Percentiles rank a stretch among this genome's conserved stretches.
These are phyloP conservation scores for Myriosclerotinia scirpicola DNA, from an alignment of 2,329 filamentous ascomycete genomes.

Conservation along the genomic window DNA sequence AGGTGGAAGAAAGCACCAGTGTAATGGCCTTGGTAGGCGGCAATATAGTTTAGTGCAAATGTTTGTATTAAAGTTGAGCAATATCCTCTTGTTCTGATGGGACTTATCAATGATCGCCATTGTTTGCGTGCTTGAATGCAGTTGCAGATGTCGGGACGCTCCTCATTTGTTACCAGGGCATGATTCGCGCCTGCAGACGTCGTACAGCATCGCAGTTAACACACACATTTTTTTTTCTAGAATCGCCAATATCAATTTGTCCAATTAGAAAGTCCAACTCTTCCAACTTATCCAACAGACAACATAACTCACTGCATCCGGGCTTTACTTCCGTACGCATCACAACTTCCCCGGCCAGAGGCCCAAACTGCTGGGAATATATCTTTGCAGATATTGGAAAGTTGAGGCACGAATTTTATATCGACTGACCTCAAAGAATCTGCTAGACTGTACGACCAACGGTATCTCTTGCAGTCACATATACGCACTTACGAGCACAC, in stretches of 20 bases:
- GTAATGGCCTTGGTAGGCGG: constrained; percentile 16
- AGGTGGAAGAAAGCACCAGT: constrained; percentile 9
- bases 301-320: constrained; percentile 17
- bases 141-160: constrained; percentile 26
- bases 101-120: constrained; percentile 22
- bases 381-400: constrained; percentile 17
- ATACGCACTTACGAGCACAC: constrained; percentile 15
- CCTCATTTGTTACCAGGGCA: constrained; percentile 24
- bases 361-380: constrained; percentile 21
- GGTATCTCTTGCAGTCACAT: constrained; percentile 21
- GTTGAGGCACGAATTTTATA: constrained; percentile 18
- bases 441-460: constrained; percentile 23
- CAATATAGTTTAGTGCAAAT: constrained; percentile 18
- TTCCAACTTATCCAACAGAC: background rate
- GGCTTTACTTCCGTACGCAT: constrained; percentile 21
- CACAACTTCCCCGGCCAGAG: constrained; percentile 23
- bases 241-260: constrained; percentile 8
- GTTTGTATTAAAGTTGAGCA: constrained; percentile 22
- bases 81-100: constrained; percentile 18
- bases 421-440: constrained; percentile 19
- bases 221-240: constrained; percentile 16
- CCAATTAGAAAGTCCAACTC: constrained; percentile 9
- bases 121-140: constrained; percentile 18
- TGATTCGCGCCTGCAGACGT: constrained; percentile 19
- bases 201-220: constrained; percentile 19